Conservation (phyloP, 2,329 filamentous ascomycete genomes). For the Fusarium sp. region DNA sequence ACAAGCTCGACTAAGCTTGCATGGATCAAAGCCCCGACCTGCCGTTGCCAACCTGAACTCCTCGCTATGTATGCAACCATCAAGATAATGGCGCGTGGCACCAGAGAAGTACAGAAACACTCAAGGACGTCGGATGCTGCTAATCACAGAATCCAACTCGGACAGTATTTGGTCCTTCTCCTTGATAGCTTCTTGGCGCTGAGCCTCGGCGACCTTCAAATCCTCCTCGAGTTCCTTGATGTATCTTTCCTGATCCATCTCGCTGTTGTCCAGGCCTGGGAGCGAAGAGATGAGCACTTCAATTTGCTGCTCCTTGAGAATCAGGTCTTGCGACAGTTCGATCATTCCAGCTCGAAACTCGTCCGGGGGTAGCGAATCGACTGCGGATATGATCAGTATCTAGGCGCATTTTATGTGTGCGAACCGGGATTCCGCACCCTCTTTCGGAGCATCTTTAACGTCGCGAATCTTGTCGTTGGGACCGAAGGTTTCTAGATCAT, state of each 20-base stretch:
- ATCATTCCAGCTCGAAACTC: conserved; percentile 75
- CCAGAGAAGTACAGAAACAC: not conserved
- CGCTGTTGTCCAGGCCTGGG: conserved; percentile 82
- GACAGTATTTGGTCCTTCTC: conserved; percentile 72
- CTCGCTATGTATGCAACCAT: conserved; percentile 30
- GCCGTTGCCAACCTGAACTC: conserved; percentile 30
- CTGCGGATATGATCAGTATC: conserved; percentile 49
- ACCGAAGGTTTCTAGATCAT: conserved; percentile 72
- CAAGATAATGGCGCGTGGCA: not conserved
- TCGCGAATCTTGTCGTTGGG: conserved; percentile 70
- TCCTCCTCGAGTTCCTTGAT: conserved; percentile 75
- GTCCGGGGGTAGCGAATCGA: conserved; percentile 71
- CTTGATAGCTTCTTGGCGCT: conserved; percentile 71
- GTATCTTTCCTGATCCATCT: conserved; percentile 78
- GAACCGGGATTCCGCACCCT: conserved; percentile 53
- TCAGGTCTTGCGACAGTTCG: conserved; percentile 81
- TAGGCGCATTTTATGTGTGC: not conserved
- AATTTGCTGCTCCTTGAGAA: conserved; percentile 86
- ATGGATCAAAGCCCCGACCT: not conserved
- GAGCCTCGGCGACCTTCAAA: conserved; percentile 70
- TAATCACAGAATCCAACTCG: conserved; percentile 71
- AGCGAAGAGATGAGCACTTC: conserved; percentile 80
- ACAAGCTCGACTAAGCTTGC: conserved; percentile 3
- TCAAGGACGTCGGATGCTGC: conserved; percentile 70
- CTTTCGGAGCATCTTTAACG: conserved; percentile 65